Base-by-base conservation (phyloP, 2,329 filamentous ascomycete species). In the Penicillium hordei region DNA sequence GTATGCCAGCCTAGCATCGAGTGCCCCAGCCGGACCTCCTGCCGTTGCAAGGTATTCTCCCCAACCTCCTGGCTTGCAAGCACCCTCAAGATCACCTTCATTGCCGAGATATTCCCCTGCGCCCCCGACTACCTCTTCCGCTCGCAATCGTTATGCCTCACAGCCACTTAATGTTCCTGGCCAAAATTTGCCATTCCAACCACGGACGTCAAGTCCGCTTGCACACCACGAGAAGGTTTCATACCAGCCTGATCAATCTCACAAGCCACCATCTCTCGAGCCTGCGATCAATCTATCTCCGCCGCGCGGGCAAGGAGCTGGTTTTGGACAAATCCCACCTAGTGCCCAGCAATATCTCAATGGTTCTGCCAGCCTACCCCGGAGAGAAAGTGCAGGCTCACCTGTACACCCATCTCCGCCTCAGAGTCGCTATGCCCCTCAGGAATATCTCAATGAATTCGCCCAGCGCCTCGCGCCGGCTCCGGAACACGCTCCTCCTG, bases 171-270 rank as follows among this genome's bases (percentile, higher is more conserved):
- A 59, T 48, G 63, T 68, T 23, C 66, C 69, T 48, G 62, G 69
- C 4, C 67, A 69, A 38, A 59, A 60, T 15, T 76, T 85, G 59
- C 78, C 82, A 4, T 87, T 86, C 69, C 82, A 85, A 42, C 85
- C 85, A 19, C 79, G 85, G 55, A 87, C 84, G 7, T 87, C 85
- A n/a, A 87, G 85, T 69, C 85, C 85, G 17, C 75, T 88, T 17
- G 85, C 85, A 33, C 81, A 82, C 49, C 82, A 79, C 53, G 73
- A 75, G 48, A 76, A 73, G 54, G 62, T 64, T 33, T 72, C 70
- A 7, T 74, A 75, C 50, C 71, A 71, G 42, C 64, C 68, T 1
- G 64, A 68, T n/a, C 57, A 58, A 27, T 44, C 54, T 21, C 59
- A 65, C 15, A 64, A 66, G 31, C 63, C 61, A 15, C 63, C 66